Base-by-base conservation (phyloP, 768 basidiomycete genomes). In the Boletus sensibilis region DNA sequence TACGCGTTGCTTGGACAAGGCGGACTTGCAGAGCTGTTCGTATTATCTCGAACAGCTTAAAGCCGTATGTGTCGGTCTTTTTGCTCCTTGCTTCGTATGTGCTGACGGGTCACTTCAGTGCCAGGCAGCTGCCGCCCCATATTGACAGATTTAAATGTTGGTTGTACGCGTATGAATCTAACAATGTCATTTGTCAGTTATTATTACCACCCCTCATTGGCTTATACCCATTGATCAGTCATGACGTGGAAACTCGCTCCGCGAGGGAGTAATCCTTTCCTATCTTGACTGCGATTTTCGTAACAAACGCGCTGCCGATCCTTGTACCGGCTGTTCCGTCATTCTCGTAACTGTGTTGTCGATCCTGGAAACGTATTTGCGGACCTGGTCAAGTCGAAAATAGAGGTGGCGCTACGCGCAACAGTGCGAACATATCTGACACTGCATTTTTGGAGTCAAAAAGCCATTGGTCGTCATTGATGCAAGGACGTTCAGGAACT, bases 31-130 rank as follows among this genome's bases (percentile, higher is more conserved):
- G 40, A 85, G 88, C 7, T 95, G 93, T 76, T 77, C 83, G 18
- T 95, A 87, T 83, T 94, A 92, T 68, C 84, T 94, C 29, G 90
- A 94, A 64, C 89, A 92, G 67, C 81, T 93, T 48, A 94, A 94
- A 74, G 88, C 88, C 52, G 90, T 92, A 71, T 67, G 90, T 82
- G 0, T 4, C 16, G 1, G 1, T 50, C 21, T 38, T 33, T 38
- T 33, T 14, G 20, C 1, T 11, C 11, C 40, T 40, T 29, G 47
- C 18, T 23, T 64, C 37, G 34, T 62, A 55, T 34, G 58, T 54
- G 39, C 37, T 61, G 31, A 63, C 21, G 1, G 16, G 4, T 44
- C 5, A 42, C 44, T 37, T 31, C 38, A 90, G 87, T 91, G 88
- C 75, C 88, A 90, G 74, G 84, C 86, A 56, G 87, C 88, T 34